Percentiles rank a stretch among this genome's conserved stretches.
Conservation (phyloP, 306 rosid genomes). For the Corylus heterophylla region DNA sequence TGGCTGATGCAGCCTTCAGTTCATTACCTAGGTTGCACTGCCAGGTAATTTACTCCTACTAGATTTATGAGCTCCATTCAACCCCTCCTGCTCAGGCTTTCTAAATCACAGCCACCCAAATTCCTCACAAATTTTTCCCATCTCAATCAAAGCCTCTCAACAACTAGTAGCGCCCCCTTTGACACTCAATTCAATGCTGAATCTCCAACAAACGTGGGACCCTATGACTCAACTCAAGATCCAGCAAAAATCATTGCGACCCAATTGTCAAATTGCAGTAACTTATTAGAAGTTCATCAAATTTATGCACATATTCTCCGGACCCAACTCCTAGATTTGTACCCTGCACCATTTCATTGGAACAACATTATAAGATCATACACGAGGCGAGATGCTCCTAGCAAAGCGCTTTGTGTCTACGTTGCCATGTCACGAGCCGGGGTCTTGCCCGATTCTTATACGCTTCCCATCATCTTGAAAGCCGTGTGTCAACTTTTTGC, state of each 20-base stretch:
- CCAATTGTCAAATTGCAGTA: conserved; percentile 33
- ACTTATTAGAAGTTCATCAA: conserved; percentile 35
- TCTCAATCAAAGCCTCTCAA: background rate
- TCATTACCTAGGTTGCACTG: background rate
- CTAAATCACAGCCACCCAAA: conserved; percentile 10
- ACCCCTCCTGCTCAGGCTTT: conserved; percentile 22
- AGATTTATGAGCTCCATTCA: background rate
- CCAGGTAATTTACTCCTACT: too few species aligned
- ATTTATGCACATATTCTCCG: conserved; percentile 43
- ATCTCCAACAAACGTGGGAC: background rate
- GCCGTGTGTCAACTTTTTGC: conserved; percentile 44
- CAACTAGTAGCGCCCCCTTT: background rate
- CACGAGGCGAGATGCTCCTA: conserved; percentile 49
- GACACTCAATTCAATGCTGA: conserved; percentile 14
- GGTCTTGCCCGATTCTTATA: conserved; percentile 58
- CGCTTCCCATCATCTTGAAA: conserved; percentile 66
- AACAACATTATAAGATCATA: conserved; percentile 69
- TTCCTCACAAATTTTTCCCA: conserved; percentile 16
- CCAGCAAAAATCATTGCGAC: conserved; percentile 32
- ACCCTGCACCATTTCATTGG: conserved; percentile 61
- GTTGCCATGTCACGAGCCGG: conserved; percentile 51
- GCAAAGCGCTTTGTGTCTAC: conserved; percentile 42
- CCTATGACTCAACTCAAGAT: conserved; percentile 17
- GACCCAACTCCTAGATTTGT: conserved; percentile 40
- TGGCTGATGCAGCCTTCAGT: background rate